These are phyloP conservation scores for Clonostachys rosea DNA, from an alignment of 2,329 filamentous ascomycete genomes.

Conservation along the genomic window DNA sequence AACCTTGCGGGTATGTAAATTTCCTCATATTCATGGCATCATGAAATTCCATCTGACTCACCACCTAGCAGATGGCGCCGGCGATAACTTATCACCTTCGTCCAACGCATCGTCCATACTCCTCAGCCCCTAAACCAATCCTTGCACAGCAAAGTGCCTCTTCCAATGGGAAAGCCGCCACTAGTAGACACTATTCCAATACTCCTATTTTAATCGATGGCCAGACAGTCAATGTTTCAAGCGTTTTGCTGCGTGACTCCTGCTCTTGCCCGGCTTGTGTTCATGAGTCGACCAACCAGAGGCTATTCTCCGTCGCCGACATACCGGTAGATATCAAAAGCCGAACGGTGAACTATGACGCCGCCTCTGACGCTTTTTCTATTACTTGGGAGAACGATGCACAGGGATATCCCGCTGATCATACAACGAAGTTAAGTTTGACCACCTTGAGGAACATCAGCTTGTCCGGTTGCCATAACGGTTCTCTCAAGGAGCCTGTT, in stretches of 20 bases:
- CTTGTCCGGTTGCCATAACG: neutral
- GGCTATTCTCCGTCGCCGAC: slow-evolving; percentile 1
- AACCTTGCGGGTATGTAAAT: too few species aligned
- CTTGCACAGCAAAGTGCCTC: too few species aligned
- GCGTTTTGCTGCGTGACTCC: neutral
- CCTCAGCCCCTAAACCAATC: too few species aligned
- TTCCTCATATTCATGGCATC: too few species aligned
- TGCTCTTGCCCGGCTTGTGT: slow-evolving; percentile 1
- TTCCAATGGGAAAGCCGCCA: too few species aligned
- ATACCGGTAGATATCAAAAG: neutral
- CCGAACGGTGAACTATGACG: neutral
- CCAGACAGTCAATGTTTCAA: neutral
- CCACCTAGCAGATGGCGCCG: too few species aligned
- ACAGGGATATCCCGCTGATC: neutral
- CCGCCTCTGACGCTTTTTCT: neutral
- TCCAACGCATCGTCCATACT: too few species aligned
- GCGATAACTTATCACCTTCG: too few species aligned
- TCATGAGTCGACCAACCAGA: slow-evolving; percentile 1
- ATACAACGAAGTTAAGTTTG: neutral
- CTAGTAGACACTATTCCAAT: neutral
- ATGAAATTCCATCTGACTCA: too few species aligned
- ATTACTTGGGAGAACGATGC: slow-evolving; percentile 1
- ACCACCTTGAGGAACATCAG: neutral
- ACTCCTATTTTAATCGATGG: neutral
- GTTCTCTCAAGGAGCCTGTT: neutral